Percentiles rank a stretch among this genome's conserved stretches.
Evolutionary conservation across 164 flowering plant species (phyloP).

Genomic region (Santalum album): DNA sequence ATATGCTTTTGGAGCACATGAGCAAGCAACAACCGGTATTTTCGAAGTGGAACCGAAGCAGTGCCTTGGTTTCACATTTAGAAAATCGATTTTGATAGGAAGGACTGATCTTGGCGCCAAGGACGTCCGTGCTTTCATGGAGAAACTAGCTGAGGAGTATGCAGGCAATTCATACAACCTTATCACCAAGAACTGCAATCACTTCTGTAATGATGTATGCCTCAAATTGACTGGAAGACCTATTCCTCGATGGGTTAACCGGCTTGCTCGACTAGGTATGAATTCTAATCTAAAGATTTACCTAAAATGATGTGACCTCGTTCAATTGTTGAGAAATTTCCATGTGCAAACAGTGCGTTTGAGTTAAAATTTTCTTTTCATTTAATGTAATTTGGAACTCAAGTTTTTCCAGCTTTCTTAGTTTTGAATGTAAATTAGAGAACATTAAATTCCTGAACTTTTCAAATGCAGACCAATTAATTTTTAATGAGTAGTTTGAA

Average conservation of each 20-base stretch:
- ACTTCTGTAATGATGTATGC: slow-evolving; percentile 58
- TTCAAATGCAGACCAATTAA: no score
- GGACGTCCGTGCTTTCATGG: slow-evolving; percentile 50
- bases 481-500: no score
- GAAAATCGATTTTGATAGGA: slow-evolving; percentile 57
- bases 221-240: slow-evolving; percentile 34
- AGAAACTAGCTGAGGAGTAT: slow-evolving; percentile 46
- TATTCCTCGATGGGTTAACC: slow-evolving; percentile 66
- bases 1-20: slow-evolving; percentile 69
- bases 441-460: no score
- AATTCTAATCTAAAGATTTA: no score
- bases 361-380: no score
- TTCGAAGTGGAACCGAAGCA: slow-evolving; percentile 61
- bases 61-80: slow-evolving; percentile 60
- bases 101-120: slow-evolving; percentile 40
- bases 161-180: slow-evolving; percentile 52
- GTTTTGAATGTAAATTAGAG: no score
- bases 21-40: slow-evolving; percentile 42
- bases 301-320: no score
- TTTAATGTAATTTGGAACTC: no score
- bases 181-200: slow-evolving; percentile 65
- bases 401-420: no score
- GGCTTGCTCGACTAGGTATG: slow-evolving; percentile 64
- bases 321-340: no score
- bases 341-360: background rate